Evolutionary conservation across 2,329 filamentous ascomycete genomes (phyloP).

Genomic region (Talaromyces rugulosus): DNA sequence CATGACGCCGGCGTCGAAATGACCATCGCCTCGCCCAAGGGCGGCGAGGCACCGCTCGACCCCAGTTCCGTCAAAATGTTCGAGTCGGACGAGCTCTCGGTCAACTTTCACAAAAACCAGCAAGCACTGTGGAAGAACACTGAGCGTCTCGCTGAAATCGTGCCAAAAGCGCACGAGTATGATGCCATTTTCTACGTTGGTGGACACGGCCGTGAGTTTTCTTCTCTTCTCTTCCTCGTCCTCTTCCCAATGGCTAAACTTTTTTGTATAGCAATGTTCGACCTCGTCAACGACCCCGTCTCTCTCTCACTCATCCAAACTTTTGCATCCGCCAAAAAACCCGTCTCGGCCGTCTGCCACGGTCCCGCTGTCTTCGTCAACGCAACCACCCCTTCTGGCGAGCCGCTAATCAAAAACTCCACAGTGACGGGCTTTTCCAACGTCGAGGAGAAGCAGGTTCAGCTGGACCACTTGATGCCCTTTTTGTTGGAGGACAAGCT

Average conservation of each 20-base stretch:
- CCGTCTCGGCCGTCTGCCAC: slow-evolving; percentile 50
- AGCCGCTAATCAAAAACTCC: slow-evolving; percentile 37
- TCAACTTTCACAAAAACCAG: slow-evolving; percentile 55
- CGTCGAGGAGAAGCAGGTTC: slow-evolving; percentile 42
- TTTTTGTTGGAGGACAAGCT: slow-evolving; percentile 46
- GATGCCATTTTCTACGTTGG: slow-evolving; percentile 61
- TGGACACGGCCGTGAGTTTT: slow-evolving; percentile 52
- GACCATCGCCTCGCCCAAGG: slow-evolving; percentile 58
- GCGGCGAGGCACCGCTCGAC: slow-evolving; percentile 60
- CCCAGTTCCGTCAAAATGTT: slow-evolving; percentile 53
- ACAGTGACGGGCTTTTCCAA: slow-evolving; percentile 48
- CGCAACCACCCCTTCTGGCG: slow-evolving; percentile 40
- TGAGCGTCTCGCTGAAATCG: slow-evolving; percentile 51
- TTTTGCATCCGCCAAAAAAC: slow-evolving; percentile 46
- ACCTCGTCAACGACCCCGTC: slow-evolving; percentile 39
- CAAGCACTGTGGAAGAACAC: slow-evolving; percentile 62
- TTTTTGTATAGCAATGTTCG: slow-evolving; percentile 43
- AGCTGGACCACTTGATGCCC: slow-evolving; percentile 39
- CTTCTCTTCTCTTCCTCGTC: neutral
- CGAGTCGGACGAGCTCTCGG: slow-evolving; percentile 50
- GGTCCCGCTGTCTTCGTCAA: slow-evolving; percentile 44
- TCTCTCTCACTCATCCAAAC: slow-evolving; percentile 44
- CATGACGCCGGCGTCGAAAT: slow-evolving; percentile 49
- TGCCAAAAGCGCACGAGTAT: slow-evolving; percentile 56
- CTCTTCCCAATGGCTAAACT: neutral